These are phyloP conservation scores for Aspergillus caelatus DNA, from an alignment of 2,329 filamentous ascomycete genomes.

Conservation along the genomic window DNA sequence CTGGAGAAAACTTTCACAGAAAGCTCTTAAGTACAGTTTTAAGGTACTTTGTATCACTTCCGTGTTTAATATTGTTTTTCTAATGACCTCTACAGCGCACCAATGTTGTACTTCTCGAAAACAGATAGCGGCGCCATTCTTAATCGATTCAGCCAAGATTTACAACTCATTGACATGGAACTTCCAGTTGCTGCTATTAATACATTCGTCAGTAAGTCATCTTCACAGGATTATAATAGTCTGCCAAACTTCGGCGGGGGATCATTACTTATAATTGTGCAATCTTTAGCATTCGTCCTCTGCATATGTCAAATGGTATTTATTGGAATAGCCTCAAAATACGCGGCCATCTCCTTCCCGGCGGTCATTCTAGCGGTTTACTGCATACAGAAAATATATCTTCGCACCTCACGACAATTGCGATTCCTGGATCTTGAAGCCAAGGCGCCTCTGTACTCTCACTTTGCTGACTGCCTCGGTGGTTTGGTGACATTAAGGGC, in stretches of 20 bases:
- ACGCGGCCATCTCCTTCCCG: constrained; percentile 55
- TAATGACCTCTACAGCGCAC: constrained; percentile 30
- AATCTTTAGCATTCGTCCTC: constrained; percentile 27
- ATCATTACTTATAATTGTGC: background rate
- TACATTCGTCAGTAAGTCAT: constrained; percentile 37
- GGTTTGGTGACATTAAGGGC: constrained; percentile 60
- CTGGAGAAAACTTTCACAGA: constrained; percentile 54
- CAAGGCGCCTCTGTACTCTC: constrained; percentile 61
- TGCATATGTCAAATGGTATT: constrained; percentile 53
- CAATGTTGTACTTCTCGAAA: constrained; percentile 47
- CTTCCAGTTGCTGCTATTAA: constrained; percentile 46
- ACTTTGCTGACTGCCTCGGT: constrained; percentile 60
- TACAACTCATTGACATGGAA: constrained; percentile 49
- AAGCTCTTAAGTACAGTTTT: constrained; percentile 53
- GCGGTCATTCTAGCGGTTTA: constrained; percentile 52
- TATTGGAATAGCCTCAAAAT: constrained; percentile 52
- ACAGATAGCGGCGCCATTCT: constrained; percentile 46
- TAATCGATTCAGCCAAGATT: constrained; percentile 50
- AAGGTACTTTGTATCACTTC: constrained; percentile 29
- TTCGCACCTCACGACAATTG: constrained; percentile 63
- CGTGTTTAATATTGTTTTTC: constrained; percentile 27
- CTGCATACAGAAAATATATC: constrained; percentile 59
- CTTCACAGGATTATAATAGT: background rate
- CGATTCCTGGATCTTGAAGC: constrained; percentile 64
- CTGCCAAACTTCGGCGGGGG: background rate